These are phyloP conservation scores for Mortierella sp. DNA, from an alignment of 371 early-diverging fungal species.

Conservation along the genomic window DNA sequence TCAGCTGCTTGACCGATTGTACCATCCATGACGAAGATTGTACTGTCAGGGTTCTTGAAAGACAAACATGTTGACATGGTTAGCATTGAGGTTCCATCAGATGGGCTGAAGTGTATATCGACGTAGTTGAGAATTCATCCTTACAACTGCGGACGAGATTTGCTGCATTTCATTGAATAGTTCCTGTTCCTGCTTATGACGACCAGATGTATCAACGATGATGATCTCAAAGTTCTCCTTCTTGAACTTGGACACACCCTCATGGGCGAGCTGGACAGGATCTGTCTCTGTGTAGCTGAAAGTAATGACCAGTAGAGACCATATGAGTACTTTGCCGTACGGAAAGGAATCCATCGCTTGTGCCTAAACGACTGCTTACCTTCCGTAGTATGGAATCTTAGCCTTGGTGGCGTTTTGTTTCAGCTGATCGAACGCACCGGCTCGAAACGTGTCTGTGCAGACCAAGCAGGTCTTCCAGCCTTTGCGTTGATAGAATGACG, in stretches of 20 bases:
- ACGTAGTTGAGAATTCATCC: neutral
- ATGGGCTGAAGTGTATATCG: neutral
- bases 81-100: neutral
- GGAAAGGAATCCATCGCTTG: neutral
- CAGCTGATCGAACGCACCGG: slow-evolving; percentile 99
- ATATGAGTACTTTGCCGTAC: neutral
- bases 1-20: slow-evolving; percentile 99
- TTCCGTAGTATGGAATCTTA: slow-evolving; percentile 98
- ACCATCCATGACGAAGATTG: slow-evolving; percentile 99
- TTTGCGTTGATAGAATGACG: slow-evolving; percentile 96
- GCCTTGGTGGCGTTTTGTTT: slow-evolving; percentile 99
- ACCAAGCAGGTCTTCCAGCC: slow-evolving; percentile 98
- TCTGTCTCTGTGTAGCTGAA: slow-evolving; percentile 92
- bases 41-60: slow-evolving; percentile 86
- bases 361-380: slow-evolving; percentile 39
- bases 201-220: slow-evolving; percentile 99
- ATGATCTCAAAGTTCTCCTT: slow-evolving; percentile 98
- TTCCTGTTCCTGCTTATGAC: slow-evolving; percentile 98
- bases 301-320: neutral
- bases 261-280: slow-evolving; percentile 94
- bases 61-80: neutral
- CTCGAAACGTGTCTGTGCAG: slow-evolving; percentile 99
- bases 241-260: slow-evolving; percentile 97
- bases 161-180: slow-evolving; percentile 99
- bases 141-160: slow-evolving; percentile 86